Conservation (phyloP, 805 yeast genomes). For the Ascoidea rubescens region DNA sequence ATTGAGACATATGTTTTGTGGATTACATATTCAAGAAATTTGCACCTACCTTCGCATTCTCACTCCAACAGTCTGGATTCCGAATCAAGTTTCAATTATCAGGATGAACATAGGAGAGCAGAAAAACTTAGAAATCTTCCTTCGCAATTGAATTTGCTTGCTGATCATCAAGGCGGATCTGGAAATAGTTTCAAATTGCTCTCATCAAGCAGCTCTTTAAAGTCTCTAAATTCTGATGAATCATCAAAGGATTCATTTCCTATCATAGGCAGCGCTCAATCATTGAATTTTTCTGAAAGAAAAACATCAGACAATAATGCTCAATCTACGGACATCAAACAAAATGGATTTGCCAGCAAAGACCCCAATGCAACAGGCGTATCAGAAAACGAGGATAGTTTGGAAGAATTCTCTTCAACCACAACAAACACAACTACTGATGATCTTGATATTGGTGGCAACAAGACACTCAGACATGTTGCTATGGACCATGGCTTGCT, state of each 20-base stretch:
- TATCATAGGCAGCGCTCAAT: no score
- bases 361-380: no score
- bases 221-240: not conserved
- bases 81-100: not conserved
- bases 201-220: not conserved
- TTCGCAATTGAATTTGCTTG: conserved; percentile 33
- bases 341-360: no score
- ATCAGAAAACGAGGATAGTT: no score
- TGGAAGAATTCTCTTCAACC: not conserved
- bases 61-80: not conserved
- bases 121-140: conserved; percentile 20
- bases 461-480: no score
- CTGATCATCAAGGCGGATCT: conserved; percentile 21
- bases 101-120: not conserved
- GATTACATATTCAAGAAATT: conserved; percentile 68
- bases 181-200: not conserved
- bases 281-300: no score
- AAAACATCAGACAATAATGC: no score
- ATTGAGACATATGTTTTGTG: conserved; percentile 52
- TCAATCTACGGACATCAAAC: no score
- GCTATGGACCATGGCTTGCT: no score
- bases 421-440: not conserved
- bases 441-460: not conserved
- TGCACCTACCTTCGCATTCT: conserved; percentile 1
- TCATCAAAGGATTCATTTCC: not conserved